These are phyloP conservation scores for Raphanus raphanistrum DNA, from an alignment of 345 rosid genomes.

Conservation along the genomic window DNA sequence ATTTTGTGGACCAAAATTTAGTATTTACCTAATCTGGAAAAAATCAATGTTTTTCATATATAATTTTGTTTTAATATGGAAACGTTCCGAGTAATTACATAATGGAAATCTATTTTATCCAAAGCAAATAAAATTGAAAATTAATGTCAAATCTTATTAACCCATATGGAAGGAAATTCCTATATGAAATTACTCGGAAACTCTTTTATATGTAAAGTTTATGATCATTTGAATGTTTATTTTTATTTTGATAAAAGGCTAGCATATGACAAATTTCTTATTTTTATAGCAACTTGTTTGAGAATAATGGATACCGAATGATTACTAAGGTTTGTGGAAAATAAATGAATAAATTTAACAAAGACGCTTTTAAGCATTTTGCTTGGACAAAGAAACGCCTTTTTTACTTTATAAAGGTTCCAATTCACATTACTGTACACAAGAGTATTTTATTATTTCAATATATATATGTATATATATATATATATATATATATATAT, in stretches of 20 bases:
- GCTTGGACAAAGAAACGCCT: slow-evolving; percentile 8
- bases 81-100: neutral
- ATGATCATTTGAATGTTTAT: neutral
- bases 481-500: too few relatives aligned
- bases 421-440: slow-evolving; percentile 9
- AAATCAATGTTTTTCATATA: neutral
- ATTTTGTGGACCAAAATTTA: neutral
- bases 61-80: neutral
- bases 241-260: neutral
- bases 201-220: neutral
- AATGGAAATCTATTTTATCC: neutral
- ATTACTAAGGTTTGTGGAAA: neutral
- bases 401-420: neutral
- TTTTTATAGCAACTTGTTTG: slow-evolving; percentile 8
- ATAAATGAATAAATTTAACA: slow-evolving; percentile 3
- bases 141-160: neutral
- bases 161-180: neutral
- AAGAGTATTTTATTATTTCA: too few relatives aligned
- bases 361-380: neutral
- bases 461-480: too few relatives aligned
- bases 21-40: neutral
- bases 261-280: neutral
- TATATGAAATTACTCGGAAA: neutral
- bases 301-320: neutral
- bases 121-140: neutral